A percentile compares a stretch with the other conserved stretches of the same genome.
These are phyloP conservation scores for Amanita rimosa DNA, from an alignment of 768 basidiomycete genomes.

Conservation along the genomic window DNA sequence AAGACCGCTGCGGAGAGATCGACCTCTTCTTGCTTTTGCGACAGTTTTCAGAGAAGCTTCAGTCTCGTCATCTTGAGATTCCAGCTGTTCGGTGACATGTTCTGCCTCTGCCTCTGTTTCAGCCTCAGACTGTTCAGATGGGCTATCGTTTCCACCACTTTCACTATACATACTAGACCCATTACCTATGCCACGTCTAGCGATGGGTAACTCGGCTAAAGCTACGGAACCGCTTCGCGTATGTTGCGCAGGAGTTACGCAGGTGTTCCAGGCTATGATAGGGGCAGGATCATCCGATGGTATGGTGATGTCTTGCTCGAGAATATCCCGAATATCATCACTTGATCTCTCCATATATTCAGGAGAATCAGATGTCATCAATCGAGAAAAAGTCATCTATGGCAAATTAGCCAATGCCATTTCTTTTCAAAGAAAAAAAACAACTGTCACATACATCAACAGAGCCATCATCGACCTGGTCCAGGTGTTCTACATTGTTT, in stretches of 20 bases:
- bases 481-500: background rate
- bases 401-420: background rate
- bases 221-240: background rate
- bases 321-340: slow-evolving; percentile 1
- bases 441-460: background rate
- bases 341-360: background rate
- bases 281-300: background rate
- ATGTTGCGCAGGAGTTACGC: no score
- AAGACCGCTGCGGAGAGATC: background rate
- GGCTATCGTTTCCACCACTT: background rate
- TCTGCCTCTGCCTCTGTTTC: background rate
- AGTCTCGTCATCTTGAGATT: background rate
- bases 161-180: background rate
- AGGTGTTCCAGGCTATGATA: no score
- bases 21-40: background rate
- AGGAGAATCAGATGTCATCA: slow-evolving; percentile 2
- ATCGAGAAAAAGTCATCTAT: background rate
- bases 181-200: background rate
- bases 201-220: background rate
- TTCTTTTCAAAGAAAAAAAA: no score
- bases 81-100: background rate
- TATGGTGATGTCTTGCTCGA: slow-evolving; percentile 3
- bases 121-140: background rate
- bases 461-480: background rate
- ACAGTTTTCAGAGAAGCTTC: background rate